These are phyloP conservation scores for Kitagawia praeruptora DNA, from an alignment of 129 eudicot genomes.

Conservation along the genomic window DNA sequence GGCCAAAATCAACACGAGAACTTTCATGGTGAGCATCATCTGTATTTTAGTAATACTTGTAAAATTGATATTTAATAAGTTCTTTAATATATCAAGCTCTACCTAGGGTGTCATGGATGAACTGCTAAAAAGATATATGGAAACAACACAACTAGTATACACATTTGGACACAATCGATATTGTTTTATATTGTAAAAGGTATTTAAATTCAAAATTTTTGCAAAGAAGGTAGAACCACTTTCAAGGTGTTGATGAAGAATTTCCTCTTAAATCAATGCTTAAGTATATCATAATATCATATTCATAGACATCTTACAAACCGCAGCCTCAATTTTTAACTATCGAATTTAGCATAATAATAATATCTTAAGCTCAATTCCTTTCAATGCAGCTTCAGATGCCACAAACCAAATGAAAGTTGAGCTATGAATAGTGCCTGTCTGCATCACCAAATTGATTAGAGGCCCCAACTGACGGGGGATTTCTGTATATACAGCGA, in stretches of 20 bases:
- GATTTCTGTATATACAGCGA: slow-evolving; percentile 66
- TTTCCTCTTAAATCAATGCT: neutral
- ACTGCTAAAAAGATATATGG: too few relatives aligned
- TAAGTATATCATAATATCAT: neutral
- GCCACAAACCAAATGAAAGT: slow-evolving; percentile 60
- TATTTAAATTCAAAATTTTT: too few relatives aligned
- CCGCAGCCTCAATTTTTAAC: neutral
- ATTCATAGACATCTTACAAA: neutral
- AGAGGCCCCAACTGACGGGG: slow-evolving; percentile 44
- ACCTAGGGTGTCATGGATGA: neutral
- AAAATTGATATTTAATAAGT: neutral
- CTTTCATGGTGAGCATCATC: slow-evolving; percentile 45
- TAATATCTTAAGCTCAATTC: slow-evolving; percentile 16
- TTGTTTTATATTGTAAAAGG: too few relatives aligned
- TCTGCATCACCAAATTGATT: slow-evolving; percentile 25
- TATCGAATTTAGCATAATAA: neutral
- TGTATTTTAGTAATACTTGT: neutral
- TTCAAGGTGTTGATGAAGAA: neutral
- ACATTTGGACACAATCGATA: neutral
- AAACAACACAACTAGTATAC: too few relatives aligned
- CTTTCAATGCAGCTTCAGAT: slow-evolving; percentile 36
- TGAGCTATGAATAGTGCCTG: slow-evolving; percentile 44
- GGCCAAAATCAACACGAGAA: slow-evolving; percentile 52
- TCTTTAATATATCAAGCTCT: neutral
- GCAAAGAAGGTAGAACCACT: neutral